Percentiles rank a stretch among this genome's conserved stretches.
Conservation (phyloP, 805 yeast genomes). For the Ogataea degrootiae region DNA sequence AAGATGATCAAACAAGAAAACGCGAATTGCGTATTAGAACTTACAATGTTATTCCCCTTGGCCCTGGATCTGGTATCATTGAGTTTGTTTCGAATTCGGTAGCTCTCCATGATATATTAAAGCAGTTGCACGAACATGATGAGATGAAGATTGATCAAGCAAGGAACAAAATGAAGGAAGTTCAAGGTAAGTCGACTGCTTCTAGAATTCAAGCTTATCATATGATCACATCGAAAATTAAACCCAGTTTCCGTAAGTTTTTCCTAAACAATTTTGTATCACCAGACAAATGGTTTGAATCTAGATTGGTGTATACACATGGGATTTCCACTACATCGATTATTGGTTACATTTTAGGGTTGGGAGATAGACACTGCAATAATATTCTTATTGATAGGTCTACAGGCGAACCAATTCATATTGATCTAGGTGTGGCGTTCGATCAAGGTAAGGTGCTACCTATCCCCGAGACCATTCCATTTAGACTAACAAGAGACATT, state of each 20-base stretch:
- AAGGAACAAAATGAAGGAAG: slow-evolving; percentile 55
- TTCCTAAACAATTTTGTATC: slow-evolving; percentile 63
- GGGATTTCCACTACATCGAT: slow-evolving; percentile 85
- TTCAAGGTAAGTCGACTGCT: slow-evolving; percentile 40
- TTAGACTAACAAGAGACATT: slow-evolving; percentile 82
- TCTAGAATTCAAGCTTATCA: slow-evolving; percentile 43
- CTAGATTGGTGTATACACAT: slow-evolving; percentile 59
- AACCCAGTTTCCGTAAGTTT: slow-evolving; percentile 67
- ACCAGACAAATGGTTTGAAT: slow-evolving; percentile 70
- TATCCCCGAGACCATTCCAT: slow-evolving; percentile 92
- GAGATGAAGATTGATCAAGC: slow-evolving; percentile 50
- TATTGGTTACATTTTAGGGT: slow-evolving; percentile 81
- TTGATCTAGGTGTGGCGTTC: slow-evolving; percentile 93
- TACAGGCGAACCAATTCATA: slow-evolving; percentile 93
- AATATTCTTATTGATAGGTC: slow-evolving; percentile 74
- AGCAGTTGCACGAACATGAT: slow-evolving; percentile 57
- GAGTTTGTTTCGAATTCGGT: slow-evolving; percentile 81
- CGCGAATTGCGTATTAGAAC: slow-evolving; percentile 68
- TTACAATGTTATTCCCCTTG: slow-evolving; percentile 85
- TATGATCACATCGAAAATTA: slow-evolving; percentile 43
- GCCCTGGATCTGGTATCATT: slow-evolving; percentile 81
- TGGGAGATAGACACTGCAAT: slow-evolving; percentile 94
- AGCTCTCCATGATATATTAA: slow-evolving; percentile 65
- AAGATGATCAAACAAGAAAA: slow-evolving; percentile 50
- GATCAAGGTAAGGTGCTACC: slow-evolving; percentile 85